Conservation (phyloP, 179 eudicot species). For the Spinacia oleracea region DNA sequence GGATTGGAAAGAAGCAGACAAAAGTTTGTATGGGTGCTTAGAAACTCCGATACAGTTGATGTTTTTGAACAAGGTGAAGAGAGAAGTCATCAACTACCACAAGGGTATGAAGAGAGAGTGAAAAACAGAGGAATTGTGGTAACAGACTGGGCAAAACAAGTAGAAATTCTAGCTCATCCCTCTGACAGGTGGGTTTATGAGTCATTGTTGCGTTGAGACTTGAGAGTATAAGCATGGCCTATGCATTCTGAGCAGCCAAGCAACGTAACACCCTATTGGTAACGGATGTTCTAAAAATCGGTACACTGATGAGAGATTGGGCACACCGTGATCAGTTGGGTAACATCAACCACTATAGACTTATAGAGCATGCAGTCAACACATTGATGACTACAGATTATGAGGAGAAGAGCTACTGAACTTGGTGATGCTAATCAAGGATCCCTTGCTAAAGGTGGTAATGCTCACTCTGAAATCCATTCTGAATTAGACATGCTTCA, state of each 20-base stretch:
- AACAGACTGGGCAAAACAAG: conserved; percentile 61
- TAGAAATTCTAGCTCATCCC: conserved; percentile 49
- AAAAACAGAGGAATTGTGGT: conserved; percentile 41
- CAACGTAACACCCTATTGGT: conserved; percentile 40
- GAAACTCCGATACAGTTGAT: conserved; percentile 32
- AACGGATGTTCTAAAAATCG: conserved; percentile 34
- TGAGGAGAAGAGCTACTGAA: conserved; percentile 38
- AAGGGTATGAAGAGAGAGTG: conserved; percentile 49
- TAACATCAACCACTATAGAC: conserved; percentile 20
- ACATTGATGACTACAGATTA: conserved; percentile 42
- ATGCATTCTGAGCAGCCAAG: conserved; percentile 60
- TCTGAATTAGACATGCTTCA: not conserved
- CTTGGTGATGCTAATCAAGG: conserved; percentile 19
- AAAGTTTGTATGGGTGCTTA: conserved; percentile 47
- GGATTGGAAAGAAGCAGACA: conserved; percentile 45
- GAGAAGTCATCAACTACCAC: conserved; percentile 17
- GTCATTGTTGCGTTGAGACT: conserved; percentile 34
- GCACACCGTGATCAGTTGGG: conserved; percentile 22
- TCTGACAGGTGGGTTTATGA: conserved; percentile 57
- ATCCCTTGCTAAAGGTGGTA: conserved; percentile 20
- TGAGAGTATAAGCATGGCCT: conserved; percentile 41
- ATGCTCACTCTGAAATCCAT: not conserved
- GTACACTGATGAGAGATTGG: conserved; percentile 40
- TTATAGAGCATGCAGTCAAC: conserved; percentile 32
- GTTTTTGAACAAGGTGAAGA: conserved; percentile 10